phyloP scores from a whole-genome alignment of 805 yeast genomes.

The Myxozyma vanderwaltii region DNA sequence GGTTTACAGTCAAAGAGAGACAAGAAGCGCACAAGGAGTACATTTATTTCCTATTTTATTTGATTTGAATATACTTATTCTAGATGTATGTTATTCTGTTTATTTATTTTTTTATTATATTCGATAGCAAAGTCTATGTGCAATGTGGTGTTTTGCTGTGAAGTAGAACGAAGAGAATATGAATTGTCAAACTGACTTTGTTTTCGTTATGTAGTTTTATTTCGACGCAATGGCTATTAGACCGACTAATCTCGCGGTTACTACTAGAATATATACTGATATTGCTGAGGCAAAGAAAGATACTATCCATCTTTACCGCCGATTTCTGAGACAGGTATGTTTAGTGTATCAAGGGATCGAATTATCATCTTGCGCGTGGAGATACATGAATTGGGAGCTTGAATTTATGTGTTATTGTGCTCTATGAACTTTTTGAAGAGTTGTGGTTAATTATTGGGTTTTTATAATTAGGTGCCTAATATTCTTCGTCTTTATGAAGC shows the following conservation, averaged over 20 bases:
- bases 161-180: not conserved
- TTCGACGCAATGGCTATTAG: constrained; percentile 58
- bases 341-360: too few species aligned
- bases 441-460: not conserved
- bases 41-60: too few species aligned
- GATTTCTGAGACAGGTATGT: constrained; percentile 59
- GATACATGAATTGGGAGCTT: too few species aligned
- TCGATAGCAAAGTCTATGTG: too few species aligned
- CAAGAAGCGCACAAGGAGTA: too few species aligned
- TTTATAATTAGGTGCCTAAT: constrained; percentile 52
- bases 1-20: not conserved
- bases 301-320: constrained; percentile 71
- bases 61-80: too few species aligned
- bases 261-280: constrained; percentile 67
- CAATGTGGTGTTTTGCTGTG: too few species aligned
- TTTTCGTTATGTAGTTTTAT: not conserved
- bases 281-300: constrained; percentile 63
- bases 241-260: constrained; percentile 82
- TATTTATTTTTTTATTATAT: not conserved
- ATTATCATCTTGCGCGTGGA: not conserved
- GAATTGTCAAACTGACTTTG: too few species aligned
- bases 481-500: constrained; percentile 67
- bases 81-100: too few species aligned
- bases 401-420: too few species aligned
- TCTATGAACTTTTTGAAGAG: not conserved